Base-by-base conservation (phyloP, 208 protist species). In the Jaenimonas drosophilae region DNA sequence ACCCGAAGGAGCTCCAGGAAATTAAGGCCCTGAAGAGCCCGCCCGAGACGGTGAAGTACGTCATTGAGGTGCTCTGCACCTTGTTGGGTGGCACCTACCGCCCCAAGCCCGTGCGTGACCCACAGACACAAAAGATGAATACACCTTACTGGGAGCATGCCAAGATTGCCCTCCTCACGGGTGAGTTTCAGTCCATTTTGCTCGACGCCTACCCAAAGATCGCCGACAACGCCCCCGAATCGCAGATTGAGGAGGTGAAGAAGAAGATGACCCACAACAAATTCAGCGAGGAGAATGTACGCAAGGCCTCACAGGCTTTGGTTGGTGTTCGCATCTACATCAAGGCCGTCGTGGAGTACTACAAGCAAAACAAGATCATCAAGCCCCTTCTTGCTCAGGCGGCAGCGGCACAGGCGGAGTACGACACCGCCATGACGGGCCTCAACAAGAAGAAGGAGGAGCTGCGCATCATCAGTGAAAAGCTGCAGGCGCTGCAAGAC, bases 291-390 rank as follows among this genome's bases (percentile, higher is more conserved):
- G 95, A 97, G 59, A 89, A 93, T 41, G 88, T 96, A 28, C 64
- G 69, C 47, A 92, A 94, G 54, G 89, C 82, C 19, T 92, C 83
- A 39, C 69, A 81, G 24, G 85, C 89, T 2, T 58, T 96, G 20
- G 81, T 97, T 32, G 94, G 96, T 48, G 92, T 99, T 31, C 97
- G 93, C 29, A 86, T 91, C 19, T 99, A 97, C 90, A 96, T 98
- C 31, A 82, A 84, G 33, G 96, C 97, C 1, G 96, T 98, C 53
- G 87, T 98, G 63, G 94, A 97, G 64, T 98, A 98, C 76, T 95
- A 98, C 72, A 88, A 91, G 64, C 96, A 97, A 40, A 91, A 95
- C 53, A 97, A 97, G 65, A 79, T 89, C 16, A 97, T 98, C 46
- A 88, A 91, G 57, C 96, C 96, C 6, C 82, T 94, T 21, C 91